A percentile compares a stretch with the other conserved stretches of the same genome.
Conservation (phyloP, 202 grass and related monocot species). For the Panicum hallii region DNA sequence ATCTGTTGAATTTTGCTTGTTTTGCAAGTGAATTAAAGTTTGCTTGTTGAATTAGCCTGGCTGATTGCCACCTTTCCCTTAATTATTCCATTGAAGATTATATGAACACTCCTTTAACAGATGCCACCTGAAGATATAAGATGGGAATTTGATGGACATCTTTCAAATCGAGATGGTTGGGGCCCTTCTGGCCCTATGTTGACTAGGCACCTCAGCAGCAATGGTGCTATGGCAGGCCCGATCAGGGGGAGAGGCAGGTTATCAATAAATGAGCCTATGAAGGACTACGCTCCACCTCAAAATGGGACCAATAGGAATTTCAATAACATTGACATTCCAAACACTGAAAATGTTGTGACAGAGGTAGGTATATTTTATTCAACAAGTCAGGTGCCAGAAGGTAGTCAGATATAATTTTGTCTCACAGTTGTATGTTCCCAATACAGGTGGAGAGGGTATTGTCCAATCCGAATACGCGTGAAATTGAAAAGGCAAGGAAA, state of each 20-base stretch:
- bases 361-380: slow-evolving; percentile 78
- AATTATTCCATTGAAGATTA: slow-evolving; percentile 37
- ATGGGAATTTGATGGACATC: slow-evolving; percentile 68
- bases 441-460: slow-evolving; percentile 83
- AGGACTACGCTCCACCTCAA: slow-evolving; percentile 56
- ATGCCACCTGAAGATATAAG: slow-evolving; percentile 88
- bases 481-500: slow-evolving; percentile 84
- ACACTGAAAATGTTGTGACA: slow-evolving; percentile 68
- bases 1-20: slow-evolving; percentile 14
- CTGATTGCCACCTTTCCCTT: slow-evolving; percentile 19
- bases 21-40: slow-evolving; percentile 30
- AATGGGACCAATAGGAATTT: slow-evolving; percentile 64
- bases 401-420: slow-evolving; percentile 35
- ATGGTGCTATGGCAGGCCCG: slow-evolving; percentile 49
- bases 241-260: slow-evolving; percentile 56
- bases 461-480: slow-evolving; percentile 75
- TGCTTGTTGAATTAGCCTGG: slow-evolving; percentile 20
- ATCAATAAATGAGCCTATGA: slow-evolving; percentile 56
- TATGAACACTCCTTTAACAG: slow-evolving; percentile 47
- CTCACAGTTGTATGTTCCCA: slow-evolving; percentile 35
- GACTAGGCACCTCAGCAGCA: slow-evolving; percentile 53
- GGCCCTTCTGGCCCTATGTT: slow-evolving; percentile 48
- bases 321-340: slow-evolving; percentile 67
- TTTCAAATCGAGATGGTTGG: slow-evolving; percentile 45
- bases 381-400: slow-evolving; percentile 9